Evolutionary conservation across 331 rosid species (phyloP).

Genomic region (Telfairia occidentalis): DNA sequence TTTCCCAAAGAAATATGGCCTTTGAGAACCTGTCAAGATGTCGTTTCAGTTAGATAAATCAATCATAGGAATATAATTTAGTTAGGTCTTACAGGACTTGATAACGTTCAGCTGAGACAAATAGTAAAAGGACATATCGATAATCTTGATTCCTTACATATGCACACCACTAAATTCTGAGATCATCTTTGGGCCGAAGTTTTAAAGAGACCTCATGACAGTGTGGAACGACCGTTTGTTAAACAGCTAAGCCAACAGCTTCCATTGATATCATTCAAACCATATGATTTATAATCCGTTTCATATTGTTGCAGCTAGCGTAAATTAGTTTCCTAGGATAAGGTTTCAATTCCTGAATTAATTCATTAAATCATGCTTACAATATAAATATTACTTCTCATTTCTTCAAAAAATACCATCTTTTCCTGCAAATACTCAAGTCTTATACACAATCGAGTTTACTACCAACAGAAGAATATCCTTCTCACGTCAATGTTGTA

Average conservation of each 20-base stretch:
- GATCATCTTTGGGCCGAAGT: not conserved
- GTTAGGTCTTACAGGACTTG: conserved; percentile 3
- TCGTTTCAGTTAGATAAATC: not conserved
- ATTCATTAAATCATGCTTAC: not conserved
- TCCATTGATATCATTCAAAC: not conserved
- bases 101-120: not conserved
- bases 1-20: conserved; percentile 88
- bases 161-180: not conserved
- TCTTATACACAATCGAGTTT: not conserved
- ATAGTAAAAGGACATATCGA: not conserved
- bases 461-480: not conserved
- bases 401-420: not conserved
- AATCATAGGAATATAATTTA: conserved; percentile 14
- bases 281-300: not conserved
- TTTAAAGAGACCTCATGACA: not conserved
- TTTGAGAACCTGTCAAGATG: conserved; percentile 65
- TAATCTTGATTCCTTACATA: not conserved
- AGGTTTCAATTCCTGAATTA: not conserved
- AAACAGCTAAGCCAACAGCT: not conserved
- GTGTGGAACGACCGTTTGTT: not conserved
- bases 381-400: not conserved
- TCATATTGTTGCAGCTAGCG: not conserved
- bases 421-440: not conserved
- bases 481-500: not conserved
- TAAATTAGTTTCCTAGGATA: not conserved